Conservation (phyloP, 371 early-diverging fungal genomes). For the Thermomucor indicae-seudaticae region DNA sequence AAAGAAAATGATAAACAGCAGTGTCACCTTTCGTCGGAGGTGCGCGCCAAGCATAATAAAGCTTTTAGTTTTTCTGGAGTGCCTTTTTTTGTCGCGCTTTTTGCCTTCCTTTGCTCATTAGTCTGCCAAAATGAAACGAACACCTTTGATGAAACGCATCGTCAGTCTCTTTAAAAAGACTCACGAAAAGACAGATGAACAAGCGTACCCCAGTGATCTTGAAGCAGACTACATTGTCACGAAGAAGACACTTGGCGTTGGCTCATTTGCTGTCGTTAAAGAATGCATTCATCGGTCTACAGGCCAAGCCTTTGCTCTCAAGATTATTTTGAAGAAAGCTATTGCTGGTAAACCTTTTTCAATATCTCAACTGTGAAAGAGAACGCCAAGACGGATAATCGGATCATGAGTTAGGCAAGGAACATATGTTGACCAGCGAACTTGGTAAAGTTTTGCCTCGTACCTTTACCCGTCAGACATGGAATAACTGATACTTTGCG, state of each 20-base stretch:
- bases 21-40: too few relatives aligned
- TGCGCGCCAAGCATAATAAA: too few relatives aligned
- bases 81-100: too few relatives aligned
- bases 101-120: not conserved
- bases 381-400: not conserved
- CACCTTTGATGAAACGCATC: slow-evolving; percentile 38
- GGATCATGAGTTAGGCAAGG: slow-evolving; percentile 50
- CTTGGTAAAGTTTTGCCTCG: slow-evolving; percentile 48
- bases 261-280: slow-evolving; percentile 85
- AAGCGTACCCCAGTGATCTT: slow-evolving; percentile 35
- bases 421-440: slow-evolving; percentile 81
- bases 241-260: slow-evolving; percentile 54
- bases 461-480: not conserved
- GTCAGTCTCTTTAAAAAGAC: slow-evolving; percentile 40
- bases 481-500: not conserved
- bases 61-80: too few relatives aligned
- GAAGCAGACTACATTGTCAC: slow-evolving; percentile 43
- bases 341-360: slow-evolving; percentile 36
- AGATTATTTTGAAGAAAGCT: slow-evolving; percentile 74
- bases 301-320: slow-evolving; percentile 68
- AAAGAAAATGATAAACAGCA: too few relatives aligned
- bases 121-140: slow-evolving; percentile 22
- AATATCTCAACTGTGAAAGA: not conserved
- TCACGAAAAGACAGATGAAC: slow-evolving; percentile 36
- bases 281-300: slow-evolving; percentile 54